Base-by-base conservation (phyloP, 805 yeast genomes). In the Suhomyces sp. region DNA sequence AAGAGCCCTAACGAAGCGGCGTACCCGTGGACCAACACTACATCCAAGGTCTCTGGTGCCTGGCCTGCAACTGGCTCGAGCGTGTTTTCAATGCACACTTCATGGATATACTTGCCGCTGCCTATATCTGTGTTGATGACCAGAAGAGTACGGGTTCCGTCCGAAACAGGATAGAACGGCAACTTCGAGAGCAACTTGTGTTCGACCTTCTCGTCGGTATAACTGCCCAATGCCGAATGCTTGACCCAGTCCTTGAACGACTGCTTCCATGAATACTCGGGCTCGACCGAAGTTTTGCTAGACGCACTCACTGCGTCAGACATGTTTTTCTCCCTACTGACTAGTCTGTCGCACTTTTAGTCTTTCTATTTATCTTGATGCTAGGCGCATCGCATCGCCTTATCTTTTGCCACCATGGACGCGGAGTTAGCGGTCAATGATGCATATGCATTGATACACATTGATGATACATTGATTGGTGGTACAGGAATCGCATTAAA, bases 1-100 rank as follows among this genome's bases (percentile, higher is more conserved):
- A 84, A 93, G 51, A 90, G 84, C 24, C 96, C 93, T 12, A 91
- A 80, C 1, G 96, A 89, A 0, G 98, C 96, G 1, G 96, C 97
- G 64, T 90, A 91, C 0, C 99, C 99, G 68, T 93, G 99, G 4
- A 94, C 71, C 56, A 93, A 68, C 2, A 94, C 90, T 23, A 91
- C 68, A 67, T 85, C 88, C 51, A 68, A 70, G 3, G 55, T 54
- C 19, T 47, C 44, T 19, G 49, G 49, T 1, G 49, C 36, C 23
- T 35, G 23, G 23, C 38, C 49, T 2, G 24, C 44, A 1, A 48
- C 51, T 3, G 87, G 81, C 15, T 57, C 49, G 46, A 71, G 74
- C 9, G 59, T 76, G 56, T 85, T 82, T 44, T 73, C 72, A 31
- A 92, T 80, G 55, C 73, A 79, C 54, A 91, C 84, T 69, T 93